Percentiles rank a stretch among this genome's conserved stretches.
phyloP scores from a whole-genome alignment of 345 rosid genomes.

The Citrus australasica region DNA sequence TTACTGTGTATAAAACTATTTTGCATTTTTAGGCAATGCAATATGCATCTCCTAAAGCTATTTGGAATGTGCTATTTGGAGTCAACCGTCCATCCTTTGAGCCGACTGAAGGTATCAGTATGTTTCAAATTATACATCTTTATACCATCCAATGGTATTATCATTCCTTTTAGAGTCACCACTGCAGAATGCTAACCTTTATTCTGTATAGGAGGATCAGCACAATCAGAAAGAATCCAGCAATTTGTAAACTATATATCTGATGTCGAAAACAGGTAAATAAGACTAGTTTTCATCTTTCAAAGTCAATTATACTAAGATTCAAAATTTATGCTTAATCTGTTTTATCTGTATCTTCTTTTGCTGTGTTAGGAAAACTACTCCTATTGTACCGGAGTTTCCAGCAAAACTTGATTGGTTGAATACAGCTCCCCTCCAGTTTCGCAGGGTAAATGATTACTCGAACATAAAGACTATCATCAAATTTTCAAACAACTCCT shows the following conservation, averaged over 20 bases:
- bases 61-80: constrained; percentile 81
- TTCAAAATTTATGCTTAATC: constrained; percentile 8
- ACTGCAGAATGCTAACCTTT: background rate
- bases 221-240: constrained; percentile 47
- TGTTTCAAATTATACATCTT: background rate
- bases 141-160: background rate
- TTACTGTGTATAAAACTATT: background rate
- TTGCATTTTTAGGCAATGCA: constrained; percentile 72
- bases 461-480: background rate
- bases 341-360: constrained; percentile 6
- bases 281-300: constrained; percentile 10
- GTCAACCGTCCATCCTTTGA: constrained; percentile 46
- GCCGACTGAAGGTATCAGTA: constrained; percentile 41
- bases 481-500: background rate
- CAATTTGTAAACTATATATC: constrained; percentile 72
- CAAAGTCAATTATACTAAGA: background rate
- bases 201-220: constrained; percentile 43
- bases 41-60: constrained; percentile 83
- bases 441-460: constrained; percentile 51
- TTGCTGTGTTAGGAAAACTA: constrained; percentile 46
- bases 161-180: background rate
- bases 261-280: constrained; percentile 74
- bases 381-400: constrained; percentile 77
- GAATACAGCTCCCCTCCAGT: constrained; percentile 84
- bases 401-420: constrained; percentile 89